Base-by-base conservation (phyloP, 768 basidiomycete genomes). In the Terana coerulea region DNA sequence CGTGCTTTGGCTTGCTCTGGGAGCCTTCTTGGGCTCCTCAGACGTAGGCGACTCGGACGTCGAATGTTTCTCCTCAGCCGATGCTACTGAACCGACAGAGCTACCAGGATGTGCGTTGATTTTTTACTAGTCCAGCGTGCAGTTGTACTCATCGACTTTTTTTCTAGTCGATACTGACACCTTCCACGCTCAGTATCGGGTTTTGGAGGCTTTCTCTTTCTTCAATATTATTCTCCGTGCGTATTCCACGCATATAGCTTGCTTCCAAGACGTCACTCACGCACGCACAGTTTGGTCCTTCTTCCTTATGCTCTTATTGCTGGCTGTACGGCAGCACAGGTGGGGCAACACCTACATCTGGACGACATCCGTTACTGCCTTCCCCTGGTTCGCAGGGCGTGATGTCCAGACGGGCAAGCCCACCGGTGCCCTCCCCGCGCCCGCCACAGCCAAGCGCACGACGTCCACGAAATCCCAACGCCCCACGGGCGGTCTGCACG, bases 181-280 rank as follows among this genome's bases (percentile, higher is more conserved):
- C 54, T 92, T 86, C 65, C 90, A 90, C 58, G 88, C 89, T n/a
- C 90, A 91, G 73, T 91, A 91, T 65, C 81, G 84, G 25, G 89
- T 91, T 17, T 73, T 92, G 53, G 87, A 83, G 66, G 80, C 84
- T 15, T 91, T 91, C 68, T 81, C 90, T 5, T 68, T 91, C 49
- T 81, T 92, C 66, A 91, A 91, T 60, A 81, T 85, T 44, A 74
- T 76, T 36, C 75, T 92, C 3, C 70, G 89, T 85, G 67, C 52
- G 84, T 72, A 40, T 50, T 37, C 26, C 46, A 45, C 40, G 53
- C 45, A 39, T 22, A n/a, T n/a, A n/a, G n/a, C n/a, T n/a, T n/a
- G n/a, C n/a, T 49, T 9, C 42, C 28, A 41, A 19, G 40, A n/a
- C 50, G 42, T 35, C 19, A 22, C 45, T 53, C 51, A 60, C 57